phyloP scores from a whole-genome alignment of 192 early-diverging fungal species.

The Funneliformis geosporum region DNA sequence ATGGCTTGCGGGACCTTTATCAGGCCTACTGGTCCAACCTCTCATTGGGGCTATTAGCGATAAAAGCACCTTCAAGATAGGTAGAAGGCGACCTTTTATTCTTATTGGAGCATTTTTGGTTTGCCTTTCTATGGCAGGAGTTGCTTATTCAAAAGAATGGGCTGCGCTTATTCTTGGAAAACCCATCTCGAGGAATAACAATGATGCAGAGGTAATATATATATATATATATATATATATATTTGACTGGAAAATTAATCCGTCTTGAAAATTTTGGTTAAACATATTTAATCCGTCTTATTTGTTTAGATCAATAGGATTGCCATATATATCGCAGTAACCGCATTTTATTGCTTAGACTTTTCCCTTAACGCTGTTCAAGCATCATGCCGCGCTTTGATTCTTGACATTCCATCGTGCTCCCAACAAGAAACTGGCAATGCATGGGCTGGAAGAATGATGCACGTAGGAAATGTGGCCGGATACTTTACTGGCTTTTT shows the following conservation, averaged over 20 bases:
- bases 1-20: conserved; percentile 81
- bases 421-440: conserved; percentile 81
- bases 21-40: conserved; percentile 70
- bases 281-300: conserved; percentile 20
- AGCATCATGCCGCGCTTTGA: conserved; percentile 79
- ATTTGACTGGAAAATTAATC: conserved; percentile 13
- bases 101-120: conserved; percentile 64
- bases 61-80: conserved; percentile 65
- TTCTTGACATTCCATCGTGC: conserved; percentile 80
- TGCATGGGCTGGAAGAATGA: conserved; percentile 86
- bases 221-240: neutral
- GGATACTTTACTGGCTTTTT: conserved; percentile 87
- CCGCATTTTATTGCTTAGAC: conserved; percentile 88
- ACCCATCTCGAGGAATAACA: neutral
- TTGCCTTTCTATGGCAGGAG: conserved; percentile 63
- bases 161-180: conserved; percentile 35
- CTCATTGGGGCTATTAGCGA: conserved; percentile 87
- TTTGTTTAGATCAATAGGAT: conserved; percentile 39
- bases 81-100: conserved; percentile 85
- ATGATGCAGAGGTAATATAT: conserved; percentile 18
- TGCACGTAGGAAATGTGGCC: conserved; percentile 75
- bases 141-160: conserved; percentile 77
- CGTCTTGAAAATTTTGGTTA: neutral
- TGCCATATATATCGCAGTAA: conserved; percentile 72
- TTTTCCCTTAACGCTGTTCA: conserved; percentile 92